These are phyloP conservation scores for Lyophyllum atratum DNA, from an alignment of 768 basidiomycete genomes.

Conservation along the genomic window DNA sequence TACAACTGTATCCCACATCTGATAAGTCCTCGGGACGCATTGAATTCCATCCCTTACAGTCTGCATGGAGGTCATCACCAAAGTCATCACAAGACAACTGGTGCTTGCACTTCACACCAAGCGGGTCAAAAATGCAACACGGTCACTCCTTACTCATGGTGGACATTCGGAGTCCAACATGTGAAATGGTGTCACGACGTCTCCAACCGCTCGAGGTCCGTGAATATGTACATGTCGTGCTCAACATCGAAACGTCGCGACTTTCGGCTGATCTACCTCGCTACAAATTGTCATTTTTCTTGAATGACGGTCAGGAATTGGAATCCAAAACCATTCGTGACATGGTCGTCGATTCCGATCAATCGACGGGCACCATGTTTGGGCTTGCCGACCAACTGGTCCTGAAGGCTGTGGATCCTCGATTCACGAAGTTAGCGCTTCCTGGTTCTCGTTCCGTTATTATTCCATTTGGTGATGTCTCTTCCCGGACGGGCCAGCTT, in stretches of 20 bases:
- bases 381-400: conserved; percentile 45
- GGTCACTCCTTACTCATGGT: conserved; percentile 14
- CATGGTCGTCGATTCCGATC: conserved; percentile 42
- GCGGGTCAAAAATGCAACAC: conserved; percentile 15
- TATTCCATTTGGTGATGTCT: conserved; percentile 39
- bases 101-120: conserved; percentile 24
- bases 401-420: conserved; percentile 24
- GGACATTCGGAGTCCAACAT: conserved; percentile 27
- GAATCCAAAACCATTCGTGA: conserved; percentile 41
- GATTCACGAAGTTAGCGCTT: conserved; percentile 14
- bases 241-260: not conserved
- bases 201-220: conserved; percentile 20
- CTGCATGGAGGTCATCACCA: conserved; percentile 26
- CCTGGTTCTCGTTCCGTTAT: conserved; percentile 31
- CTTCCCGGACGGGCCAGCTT: conserved; percentile 11
- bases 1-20: conserved; percentile 19
- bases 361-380: conserved; percentile 45
- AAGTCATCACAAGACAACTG: conserved; percentile 26
- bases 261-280: conserved; percentile 39
- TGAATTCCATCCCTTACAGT: conserved; percentile 32
- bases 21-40: conserved; percentile 15
- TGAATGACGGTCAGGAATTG: conserved; percentile 31
- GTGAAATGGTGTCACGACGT: conserved; percentile 20
- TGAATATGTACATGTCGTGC: conserved; percentile 7
- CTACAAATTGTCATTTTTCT: conserved; percentile 40